Conservation (phyloP, 164 flowering plant genomes). For the Macadamia integrifolia region DNA sequence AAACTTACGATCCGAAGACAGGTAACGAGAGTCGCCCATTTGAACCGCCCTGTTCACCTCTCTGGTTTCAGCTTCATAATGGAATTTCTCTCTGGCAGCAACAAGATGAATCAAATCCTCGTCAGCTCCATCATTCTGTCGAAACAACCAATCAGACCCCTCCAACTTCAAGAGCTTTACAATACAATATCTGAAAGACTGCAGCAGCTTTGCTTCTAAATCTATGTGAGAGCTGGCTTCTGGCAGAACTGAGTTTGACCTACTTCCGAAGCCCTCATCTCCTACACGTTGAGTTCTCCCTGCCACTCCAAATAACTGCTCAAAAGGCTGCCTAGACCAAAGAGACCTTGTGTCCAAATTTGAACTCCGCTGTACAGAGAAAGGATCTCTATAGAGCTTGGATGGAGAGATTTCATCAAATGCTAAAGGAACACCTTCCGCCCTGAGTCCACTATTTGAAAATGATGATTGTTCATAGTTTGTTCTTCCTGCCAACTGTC, state of each 20-base stretch:
- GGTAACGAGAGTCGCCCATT: constrained; percentile 31
- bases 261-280: constrained; percentile 15
- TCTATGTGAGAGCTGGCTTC: constrained; percentile 38
- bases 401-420: constrained; percentile 64
- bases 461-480: constrained; percentile 33
- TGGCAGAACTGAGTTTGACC: constrained; percentile 14
- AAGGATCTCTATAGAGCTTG: constrained; percentile 44
- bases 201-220: constrained; percentile 64
- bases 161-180: constrained; percentile 74
- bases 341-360: constrained; percentile 47
- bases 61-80: constrained; percentile 59
- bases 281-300: constrained; percentile 32
- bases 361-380: constrained; percentile 33
- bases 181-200: constrained; percentile 65
- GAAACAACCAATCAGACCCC: constrained; percentile 93
- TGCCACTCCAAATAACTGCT: constrained; percentile 76
- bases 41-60: constrained; percentile 29
- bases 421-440: constrained; percentile 38
- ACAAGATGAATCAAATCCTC: constrained; percentile 87
- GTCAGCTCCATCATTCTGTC: constrained; percentile 49
- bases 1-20: constrained; percentile 32
- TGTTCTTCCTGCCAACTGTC: constrained; percentile 35
- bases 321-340: constrained; percentile 89
- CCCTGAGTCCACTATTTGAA: constrained; percentile 34
- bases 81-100: constrained; percentile 75